A percentile compares a stretch with the other conserved stretches of the same genome.
phyloP scores from a whole-genome alignment of 78 protist species.

The Cyanophora paradoxa region DNA sequence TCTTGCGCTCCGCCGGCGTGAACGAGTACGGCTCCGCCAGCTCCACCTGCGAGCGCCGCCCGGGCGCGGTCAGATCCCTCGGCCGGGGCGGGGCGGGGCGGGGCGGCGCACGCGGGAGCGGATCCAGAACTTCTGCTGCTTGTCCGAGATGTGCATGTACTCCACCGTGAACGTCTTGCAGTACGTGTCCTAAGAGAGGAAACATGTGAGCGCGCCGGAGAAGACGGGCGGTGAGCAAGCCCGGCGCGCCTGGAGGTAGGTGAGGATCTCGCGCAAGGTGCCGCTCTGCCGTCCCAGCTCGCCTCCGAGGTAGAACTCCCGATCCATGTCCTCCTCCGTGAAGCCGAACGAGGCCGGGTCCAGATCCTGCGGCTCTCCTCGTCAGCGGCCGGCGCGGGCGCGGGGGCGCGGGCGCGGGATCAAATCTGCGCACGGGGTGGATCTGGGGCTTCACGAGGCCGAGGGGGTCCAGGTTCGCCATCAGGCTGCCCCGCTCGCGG shows the following conservation, averaged over 20 bases:
- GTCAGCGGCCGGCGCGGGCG: too few species aligned
- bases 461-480: constrained; percentile 35
- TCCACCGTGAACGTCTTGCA: constrained; percentile 43
- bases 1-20: constrained; percentile 33
- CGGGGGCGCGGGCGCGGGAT: too few species aligned
- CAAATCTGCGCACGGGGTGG: too few species aligned
- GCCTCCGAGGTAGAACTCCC: background rate
- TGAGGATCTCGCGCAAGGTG: background rate
- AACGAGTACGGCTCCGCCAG: background rate
- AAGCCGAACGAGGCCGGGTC: constrained; percentile 8
- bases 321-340: constrained; percentile 9
- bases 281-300: too few species aligned
- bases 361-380: too few species aligned
- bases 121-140: constrained; percentile 47
- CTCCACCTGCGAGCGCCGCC: constrained; percentile 26
- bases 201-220: too few species aligned
- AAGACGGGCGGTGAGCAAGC: too few species aligned
- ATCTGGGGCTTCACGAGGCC: too few species aligned
- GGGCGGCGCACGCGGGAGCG: constrained; percentile 29
- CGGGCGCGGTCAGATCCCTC: background rate
- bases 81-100: background rate
- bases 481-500: constrained; percentile 27
- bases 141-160: constrained; percentile 38
- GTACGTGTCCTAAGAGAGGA: constrained; percentile 11
- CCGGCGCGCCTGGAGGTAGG: background rate